Percentiles rank a stretch among this genome's conserved stretches.
These are phyloP conservation scores for Hamamelis virginiana DNA, from an alignment of 164 flowering plant species.

Conservation along the genomic window DNA sequence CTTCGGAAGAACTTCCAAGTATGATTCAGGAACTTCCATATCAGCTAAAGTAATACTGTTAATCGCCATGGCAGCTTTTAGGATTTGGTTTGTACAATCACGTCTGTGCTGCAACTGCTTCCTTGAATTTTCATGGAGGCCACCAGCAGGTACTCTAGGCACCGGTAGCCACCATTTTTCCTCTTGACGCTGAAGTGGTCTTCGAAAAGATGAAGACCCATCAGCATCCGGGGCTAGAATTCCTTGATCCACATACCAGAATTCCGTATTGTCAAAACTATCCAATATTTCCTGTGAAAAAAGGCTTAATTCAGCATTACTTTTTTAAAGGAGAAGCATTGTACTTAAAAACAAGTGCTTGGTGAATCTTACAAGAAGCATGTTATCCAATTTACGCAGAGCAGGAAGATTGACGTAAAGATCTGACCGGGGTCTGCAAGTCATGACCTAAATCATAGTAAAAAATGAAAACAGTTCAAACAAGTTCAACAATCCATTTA, in stretches of 20 bases:
- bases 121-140: constrained; percentile 45
- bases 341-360: background rate
- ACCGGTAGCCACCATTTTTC: constrained; percentile 81
- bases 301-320: constrained; percentile 5
- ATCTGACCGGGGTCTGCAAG: constrained; percentile 62
- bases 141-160: constrained; percentile 60
- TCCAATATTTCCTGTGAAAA: constrained; percentile 56
- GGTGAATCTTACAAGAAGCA: constrained; percentile 59
- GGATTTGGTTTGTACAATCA: constrained; percentile 58
- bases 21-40: constrained; percentile 61
- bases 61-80: constrained; percentile 68
- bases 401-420: constrained; percentile 67
- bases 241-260: constrained; percentile 82
- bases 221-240: constrained; percentile 45
- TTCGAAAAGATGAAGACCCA: constrained; percentile 46
- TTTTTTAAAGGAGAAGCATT: background rate
- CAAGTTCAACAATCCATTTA: background rate
- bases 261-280: constrained; percentile 48
- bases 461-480: background rate
- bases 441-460: constrained; percentile 53
- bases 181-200: constrained; percentile 44
- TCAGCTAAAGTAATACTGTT: constrained; percentile 51
- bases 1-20: constrained; percentile 57
- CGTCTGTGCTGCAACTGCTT: constrained; percentile 55
- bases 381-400: constrained; percentile 59